phyloP scores from a whole-genome alignment of 2,329 filamentous ascomycete species.

The Ophiostoma himal-ulmi region DNA sequence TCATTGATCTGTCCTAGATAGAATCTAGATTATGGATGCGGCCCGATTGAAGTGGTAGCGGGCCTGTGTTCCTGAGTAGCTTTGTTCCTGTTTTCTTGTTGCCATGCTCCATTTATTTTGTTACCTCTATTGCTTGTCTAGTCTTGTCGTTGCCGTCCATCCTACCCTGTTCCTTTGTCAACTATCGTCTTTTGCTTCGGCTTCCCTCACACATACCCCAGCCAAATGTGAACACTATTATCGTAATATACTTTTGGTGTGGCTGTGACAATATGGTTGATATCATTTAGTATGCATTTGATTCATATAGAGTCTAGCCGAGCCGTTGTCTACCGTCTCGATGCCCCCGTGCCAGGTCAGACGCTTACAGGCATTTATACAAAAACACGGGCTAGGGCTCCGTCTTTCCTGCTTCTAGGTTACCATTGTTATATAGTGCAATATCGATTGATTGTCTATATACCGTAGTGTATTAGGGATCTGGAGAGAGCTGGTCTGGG shows the following conservation, averaged over 20 bases:
- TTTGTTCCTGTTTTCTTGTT: not conserved
- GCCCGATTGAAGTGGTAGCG: not conserved
- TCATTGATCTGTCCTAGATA: slow-evolving; percentile 61
- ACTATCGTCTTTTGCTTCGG: not conserved
- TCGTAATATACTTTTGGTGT: not conserved
- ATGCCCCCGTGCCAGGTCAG: not conserved
- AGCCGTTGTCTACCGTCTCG: not conserved
- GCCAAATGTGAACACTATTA: slow-evolving; percentile 11
- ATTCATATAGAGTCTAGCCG: not conserved
- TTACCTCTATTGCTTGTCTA: not conserved
- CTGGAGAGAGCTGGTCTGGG: not conserved
- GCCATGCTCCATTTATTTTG: not conserved
- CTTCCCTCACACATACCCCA: slow-evolving; percentile 1
- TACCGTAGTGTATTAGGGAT: not conserved
- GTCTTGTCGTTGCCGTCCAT: not conserved
- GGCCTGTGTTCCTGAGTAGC: not conserved
- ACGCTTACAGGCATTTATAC: not conserved
- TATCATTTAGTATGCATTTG: not conserved
- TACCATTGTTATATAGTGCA: not conserved
- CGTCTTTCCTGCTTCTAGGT: not conserved
- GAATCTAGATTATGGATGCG: not conserved
- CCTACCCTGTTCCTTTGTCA: not conserved
- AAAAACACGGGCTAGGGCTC: not conserved
- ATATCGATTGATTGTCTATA: not conserved
- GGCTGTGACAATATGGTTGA: not conserved